Conservation (phyloP, 768 basidiomycete genomes). For the Ramaria rubella region DNA sequence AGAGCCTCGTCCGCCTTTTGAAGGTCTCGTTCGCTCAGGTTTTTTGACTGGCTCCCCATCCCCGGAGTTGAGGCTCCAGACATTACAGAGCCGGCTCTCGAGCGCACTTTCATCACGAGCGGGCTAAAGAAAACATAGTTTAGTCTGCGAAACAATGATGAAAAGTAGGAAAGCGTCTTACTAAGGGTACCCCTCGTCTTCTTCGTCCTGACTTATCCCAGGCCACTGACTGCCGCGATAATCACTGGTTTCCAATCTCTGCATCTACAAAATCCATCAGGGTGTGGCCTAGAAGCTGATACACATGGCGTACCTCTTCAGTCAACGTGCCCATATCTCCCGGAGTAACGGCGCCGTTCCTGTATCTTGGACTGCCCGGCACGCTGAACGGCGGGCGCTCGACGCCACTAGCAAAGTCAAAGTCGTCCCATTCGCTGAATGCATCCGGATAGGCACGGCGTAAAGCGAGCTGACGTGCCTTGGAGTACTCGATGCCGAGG, state of each 20-base stretch:
- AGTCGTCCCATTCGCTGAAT: conserved; percentile 59
- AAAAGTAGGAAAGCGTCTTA: conserved; percentile 34
- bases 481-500: conserved; percentile 93
- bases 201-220: conserved; percentile 53
- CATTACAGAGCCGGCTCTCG: conserved; percentile 68
- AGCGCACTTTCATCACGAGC: conserved; percentile 84
- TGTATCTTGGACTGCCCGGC: conserved; percentile 82
- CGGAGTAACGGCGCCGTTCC: conserved; percentile 79
- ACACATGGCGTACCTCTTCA: conserved; percentile 53
- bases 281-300: not conserved
- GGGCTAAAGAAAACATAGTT: conserved; percentile 44
- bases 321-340: conserved; percentile 89
- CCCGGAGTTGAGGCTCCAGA: conserved; percentile 81
- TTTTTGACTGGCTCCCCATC: conserved; percentile 61
- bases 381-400: conserved; percentile 67
- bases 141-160: conserved; percentile 3
- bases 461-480: conserved; percentile 86
- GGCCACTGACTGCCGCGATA: conserved; percentile 69
- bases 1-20: conserved; percentile 84
- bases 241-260: conserved; percentile 78
- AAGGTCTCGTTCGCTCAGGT: conserved; percentile 82
- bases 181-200: conserved; percentile 91
- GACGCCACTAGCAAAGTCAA: conserved; percentile 55
- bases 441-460: conserved; percentile 93
- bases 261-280: conserved; percentile 54